phyloP scores from a whole-genome alignment of 495 filamentous ascomycete species.

The Penicillium silybi region DNA sequence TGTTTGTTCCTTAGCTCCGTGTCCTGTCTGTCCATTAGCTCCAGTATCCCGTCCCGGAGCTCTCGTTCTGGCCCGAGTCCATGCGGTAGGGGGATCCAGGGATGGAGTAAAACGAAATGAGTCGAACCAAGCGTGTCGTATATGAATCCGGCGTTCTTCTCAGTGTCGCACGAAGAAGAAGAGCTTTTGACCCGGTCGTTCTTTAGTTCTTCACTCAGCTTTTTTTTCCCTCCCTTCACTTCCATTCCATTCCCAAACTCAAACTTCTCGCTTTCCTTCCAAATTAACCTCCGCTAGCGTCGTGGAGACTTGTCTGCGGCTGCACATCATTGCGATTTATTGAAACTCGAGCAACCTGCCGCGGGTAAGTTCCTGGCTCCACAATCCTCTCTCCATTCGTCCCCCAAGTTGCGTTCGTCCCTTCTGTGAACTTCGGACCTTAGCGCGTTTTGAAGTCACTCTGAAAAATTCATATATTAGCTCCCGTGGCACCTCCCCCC shows the following conservation, averaged over 20 bases:
- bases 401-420: neutral
- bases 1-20: conserved; percentile 8
- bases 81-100: neutral
- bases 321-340: conserved; percentile 28
- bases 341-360: conserved; percentile 5
- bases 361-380: conserved; percentile 12
- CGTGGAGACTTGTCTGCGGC: conserved; percentile 3
- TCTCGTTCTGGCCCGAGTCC: neutral
- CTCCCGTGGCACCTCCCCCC: conserved; percentile 9
- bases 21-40: neutral
- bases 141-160: neutral
- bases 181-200: neutral
- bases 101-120: no score
- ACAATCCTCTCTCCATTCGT: conserved; percentile 3
- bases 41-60: neutral
- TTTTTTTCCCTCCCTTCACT: neutral
- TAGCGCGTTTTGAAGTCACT: neutral
- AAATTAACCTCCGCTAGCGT: conserved; percentile 18
- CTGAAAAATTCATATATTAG: neutral
- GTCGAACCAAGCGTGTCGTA: neutral
- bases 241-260: neutral
- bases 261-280: neutral
- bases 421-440: neutral
- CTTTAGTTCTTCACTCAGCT: neutral
- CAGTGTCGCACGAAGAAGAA: neutral